Conservation (phyloP, 306 rosid genomes). For the Ammopiptanthus mongolicus region DNA sequence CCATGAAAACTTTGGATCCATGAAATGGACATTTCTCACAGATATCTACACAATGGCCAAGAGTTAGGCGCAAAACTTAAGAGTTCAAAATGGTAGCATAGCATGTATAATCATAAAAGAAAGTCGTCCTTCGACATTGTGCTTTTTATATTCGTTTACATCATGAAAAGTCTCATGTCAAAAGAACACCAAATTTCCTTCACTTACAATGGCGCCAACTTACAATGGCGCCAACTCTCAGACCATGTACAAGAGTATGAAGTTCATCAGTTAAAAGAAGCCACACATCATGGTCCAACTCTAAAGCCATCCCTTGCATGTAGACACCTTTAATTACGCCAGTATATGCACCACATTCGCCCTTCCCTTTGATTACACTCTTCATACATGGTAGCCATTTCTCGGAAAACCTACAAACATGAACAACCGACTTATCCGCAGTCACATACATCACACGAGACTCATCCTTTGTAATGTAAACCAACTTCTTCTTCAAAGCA, state of each 20-base stretch:
- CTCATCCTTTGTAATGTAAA: slow-evolving; percentile 46
- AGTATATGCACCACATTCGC: slow-evolving; percentile 63
- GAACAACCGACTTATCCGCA: slow-evolving; percentile 44
- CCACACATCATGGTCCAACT: slow-evolving; percentile 86
- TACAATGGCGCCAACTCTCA: slow-evolving; percentile 80
- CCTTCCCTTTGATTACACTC: slow-evolving; percentile 35
- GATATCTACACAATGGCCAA: slow-evolving; percentile 45
- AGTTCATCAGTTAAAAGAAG: slow-evolving; percentile 70
- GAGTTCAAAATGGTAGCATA: background rate
- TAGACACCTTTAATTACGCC: slow-evolving; percentile 63
- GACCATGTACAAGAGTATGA: slow-evolving; percentile 60
- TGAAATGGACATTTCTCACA: slow-evolving; percentile 72
- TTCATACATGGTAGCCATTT: slow-evolving; percentile 16
- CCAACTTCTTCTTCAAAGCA: slow-evolving; percentile 66
- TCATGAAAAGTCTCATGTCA: background rate
- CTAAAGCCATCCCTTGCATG: slow-evolving; percentile 87
- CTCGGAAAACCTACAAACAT: slow-evolving; percentile 28
- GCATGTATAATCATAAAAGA: background rate
- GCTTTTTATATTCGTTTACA: background rate
- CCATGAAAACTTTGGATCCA: slow-evolving; percentile 75
- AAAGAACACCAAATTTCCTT: background rate
- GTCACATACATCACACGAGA: slow-evolving; percentile 68
- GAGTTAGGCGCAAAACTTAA: background rate
- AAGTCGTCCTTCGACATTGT: background rate
- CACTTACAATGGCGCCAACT: slow-evolving; percentile 78